A percentile compares a stretch with the other conserved stretches of the same genome.
Evolutionary conservation across 2,329 filamentous ascomycete species (phyloP).

Genomic region (Madurella mycetomatis): DNA sequence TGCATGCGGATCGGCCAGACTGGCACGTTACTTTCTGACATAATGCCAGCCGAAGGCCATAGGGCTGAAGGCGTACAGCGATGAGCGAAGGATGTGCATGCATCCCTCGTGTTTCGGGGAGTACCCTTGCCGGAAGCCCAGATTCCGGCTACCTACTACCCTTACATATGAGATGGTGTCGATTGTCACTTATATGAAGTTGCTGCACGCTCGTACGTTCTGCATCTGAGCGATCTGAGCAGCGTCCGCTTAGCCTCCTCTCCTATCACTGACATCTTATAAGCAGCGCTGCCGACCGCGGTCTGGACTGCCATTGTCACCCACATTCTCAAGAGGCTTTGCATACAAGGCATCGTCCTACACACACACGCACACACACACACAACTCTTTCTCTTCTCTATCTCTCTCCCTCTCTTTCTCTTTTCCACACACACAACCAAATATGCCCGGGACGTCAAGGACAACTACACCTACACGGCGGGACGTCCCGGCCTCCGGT

Average conservation of each 20-base stretch:
- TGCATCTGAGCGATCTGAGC: too few relatives aligned
- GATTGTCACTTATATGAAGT: not conserved
- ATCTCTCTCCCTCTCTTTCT: too few relatives aligned
- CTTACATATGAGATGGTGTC: not conserved
- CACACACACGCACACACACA: not conserved
- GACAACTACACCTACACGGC: not conserved
- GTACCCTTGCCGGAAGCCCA: not conserved
- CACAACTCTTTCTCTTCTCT: too few relatives aligned
- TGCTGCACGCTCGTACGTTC: not conserved
- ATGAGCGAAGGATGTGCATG: not conserved
- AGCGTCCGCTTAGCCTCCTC: not conserved
- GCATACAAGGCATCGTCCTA: not conserved
- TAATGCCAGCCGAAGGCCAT: conserved; percentile 4
- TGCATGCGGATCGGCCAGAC: conserved; percentile 2
- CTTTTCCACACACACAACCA: not conserved
- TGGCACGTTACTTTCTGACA: conserved; percentile 18
- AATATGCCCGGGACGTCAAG: not conserved
- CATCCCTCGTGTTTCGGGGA: not conserved
- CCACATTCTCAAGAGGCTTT: not conserved
- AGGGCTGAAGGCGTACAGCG: conserved; percentile 15
- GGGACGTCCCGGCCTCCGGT: not conserved
- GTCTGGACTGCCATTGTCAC: not conserved
- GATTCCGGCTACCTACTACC: too few relatives aligned
- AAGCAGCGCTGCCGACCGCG: not conserved
- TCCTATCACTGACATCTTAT: not conserved